Evolutionary conservation across 768 basidiomycete genomes (phyloP), one percentile per base, ranked within the genome.

Genomic region (Russula foetens): DNA sequence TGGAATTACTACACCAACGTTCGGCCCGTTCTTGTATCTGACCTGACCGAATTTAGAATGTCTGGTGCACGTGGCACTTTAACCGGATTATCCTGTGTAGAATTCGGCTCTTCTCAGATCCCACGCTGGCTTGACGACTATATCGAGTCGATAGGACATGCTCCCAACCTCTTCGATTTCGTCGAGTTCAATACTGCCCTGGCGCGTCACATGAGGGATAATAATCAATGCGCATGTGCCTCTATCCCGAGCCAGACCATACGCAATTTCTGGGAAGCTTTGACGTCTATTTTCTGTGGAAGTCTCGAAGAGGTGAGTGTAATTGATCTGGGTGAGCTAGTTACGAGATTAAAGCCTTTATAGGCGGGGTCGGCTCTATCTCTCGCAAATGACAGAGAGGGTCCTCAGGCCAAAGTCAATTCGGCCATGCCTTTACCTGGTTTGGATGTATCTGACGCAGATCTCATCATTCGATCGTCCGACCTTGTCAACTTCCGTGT

Each of bases 61-160:
- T 35, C 47, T 2, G 38, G 39, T n/a, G 28, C 28, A n/a, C 11
- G 45, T 9, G 23, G 29, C 2, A n/a, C 15, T 5, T 8, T 54
- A 12, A 43, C 4, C 1, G 24, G 1, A 15, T 23, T 60, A 9
- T 28, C 6, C 12, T 48, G 58, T 38, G 5, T 21, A 3, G 19
- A 14, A 4, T 3, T 28, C 35, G n/a, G 15, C 45, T 6, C 46
- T 26, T 43, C 46, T 28, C 7, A 4, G 0, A 48, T 54, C 50
- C 51, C 58, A 26, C 29, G 23, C n/a, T 58, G 57, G 57, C 31
- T 58, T 45, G 31, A 41, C 19, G n/a, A 23, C 26, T 59, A 59
- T 9, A 39, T 59, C 17, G 35, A 46, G 3, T 53, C 58, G n/a
- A 46, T 59, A 21, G 51, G 33, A n/a, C 2, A 47, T 38, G 7